phyloP scores from a whole-genome alignment of 768 basidiomycete genomes.

The Mycena olivaceomarginata region DNA sequence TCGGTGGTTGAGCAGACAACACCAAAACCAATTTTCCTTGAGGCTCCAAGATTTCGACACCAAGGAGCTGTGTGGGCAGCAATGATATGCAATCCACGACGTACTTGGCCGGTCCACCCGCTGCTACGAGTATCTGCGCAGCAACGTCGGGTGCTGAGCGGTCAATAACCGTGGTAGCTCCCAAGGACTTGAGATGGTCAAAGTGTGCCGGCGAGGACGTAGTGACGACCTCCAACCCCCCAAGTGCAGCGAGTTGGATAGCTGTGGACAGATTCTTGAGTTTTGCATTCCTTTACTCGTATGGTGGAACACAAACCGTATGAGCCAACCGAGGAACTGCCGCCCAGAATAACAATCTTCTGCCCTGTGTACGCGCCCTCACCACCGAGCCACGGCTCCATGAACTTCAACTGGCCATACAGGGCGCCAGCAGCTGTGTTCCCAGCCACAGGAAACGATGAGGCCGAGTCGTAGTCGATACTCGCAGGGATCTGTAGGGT shows the following conservation, averaged over 20 bases:
- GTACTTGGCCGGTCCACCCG: slow-evolving; percentile 26
- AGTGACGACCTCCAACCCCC: slow-evolving; percentile 23
- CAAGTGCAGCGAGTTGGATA: slow-evolving; percentile 31
- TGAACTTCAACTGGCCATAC: slow-evolving; percentile 1
- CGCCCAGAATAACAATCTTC: slow-evolving; percentile 26
- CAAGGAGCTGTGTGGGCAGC: slow-evolving; percentile 28
- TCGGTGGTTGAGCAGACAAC: neutral
- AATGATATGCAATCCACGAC: slow-evolving; percentile 29
- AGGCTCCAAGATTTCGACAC: slow-evolving; percentile 17
- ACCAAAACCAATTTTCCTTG: slow-evolving; percentile 8
- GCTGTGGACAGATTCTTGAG: neutral
- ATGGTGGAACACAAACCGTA: slow-evolving; percentile 7
- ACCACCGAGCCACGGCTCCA: slow-evolving; percentile 21
- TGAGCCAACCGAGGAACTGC: slow-evolving; percentile 30
- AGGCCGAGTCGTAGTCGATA: slow-evolving; percentile 14
- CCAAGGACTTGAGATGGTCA: slow-evolving; percentile 29
- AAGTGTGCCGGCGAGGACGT: slow-evolving; percentile 30
- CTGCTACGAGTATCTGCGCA: slow-evolving; percentile 5
- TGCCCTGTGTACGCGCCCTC: slow-evolving; percentile 24
- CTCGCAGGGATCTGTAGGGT: neutral
- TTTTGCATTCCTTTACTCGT: neutral
- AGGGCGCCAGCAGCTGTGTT: slow-evolving; percentile 14
- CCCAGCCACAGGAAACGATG: slow-evolving; percentile 9
- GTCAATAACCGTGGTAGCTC: slow-evolving; percentile 27
- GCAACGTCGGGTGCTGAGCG: slow-evolving; percentile 7